Evolutionary conservation across 2,329 filamentous ascomycete genomes (phyloP), one percentile per base, ranked within the genome.

Genomic region (Daldinia sp.): DNA sequence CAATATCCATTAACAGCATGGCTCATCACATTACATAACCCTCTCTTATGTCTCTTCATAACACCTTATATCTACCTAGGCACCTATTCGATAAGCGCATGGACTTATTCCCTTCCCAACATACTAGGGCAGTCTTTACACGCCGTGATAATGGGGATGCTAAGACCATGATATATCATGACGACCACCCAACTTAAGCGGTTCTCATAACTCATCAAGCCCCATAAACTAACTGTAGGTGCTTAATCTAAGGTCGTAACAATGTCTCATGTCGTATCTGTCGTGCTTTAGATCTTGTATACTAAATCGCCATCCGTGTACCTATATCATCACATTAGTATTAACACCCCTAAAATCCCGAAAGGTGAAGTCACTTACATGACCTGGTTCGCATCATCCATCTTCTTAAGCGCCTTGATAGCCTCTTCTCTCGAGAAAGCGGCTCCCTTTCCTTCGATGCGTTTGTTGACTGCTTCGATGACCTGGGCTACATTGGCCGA

Each of bases 311-410:
- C 77, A 63, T 78, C 76, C 70, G 75, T 77, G 71, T 78, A 78
- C 77, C 77, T 78, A 41, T 28, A 13, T 44, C 13, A 18, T 23
- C n/a, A 26, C 15, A 60, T 76, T 73, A 76, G 73, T 54, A 69
- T 70, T 10, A 1, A 60, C 13, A 28, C 30, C 9, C 39, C 7
- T 35, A 15, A 23, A 23, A 23, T 4, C 23, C 41, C 10, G 13
- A 18, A 4, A n/a, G 44, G 7, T 44, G 46, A 41, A 48, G 7
- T 10, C 18, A 89, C 92, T 88, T 84, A 95, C 94, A 99, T 99
- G 77, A 99, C 90, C 83, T 95, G 90, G 79, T 98, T 98, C 74
- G 87, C 85, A 72, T 92, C 90, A 75, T 93, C 91, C 88, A 99
- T 90, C 78, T 87, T 89, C 80, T 89, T 88, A 63, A 99, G 83